These are phyloP conservation scores for Candida ponderosae DNA, from an alignment of 805 yeast species.

Conservation along the genomic window DNA sequence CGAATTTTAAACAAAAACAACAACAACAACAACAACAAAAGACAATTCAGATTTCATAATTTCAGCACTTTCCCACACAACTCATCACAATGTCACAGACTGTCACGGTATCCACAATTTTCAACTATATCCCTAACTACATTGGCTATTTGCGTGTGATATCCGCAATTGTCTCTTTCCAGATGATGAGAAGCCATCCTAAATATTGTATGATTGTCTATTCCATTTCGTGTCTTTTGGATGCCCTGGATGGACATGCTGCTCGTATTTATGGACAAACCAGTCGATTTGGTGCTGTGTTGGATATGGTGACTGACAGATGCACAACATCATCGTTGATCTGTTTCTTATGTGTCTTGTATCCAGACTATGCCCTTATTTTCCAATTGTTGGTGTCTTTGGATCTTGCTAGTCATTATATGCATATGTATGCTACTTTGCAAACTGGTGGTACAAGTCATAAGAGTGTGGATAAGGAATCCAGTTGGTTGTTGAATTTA, in stretches of 20 bases:
- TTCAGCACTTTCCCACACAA: too few relatives aligned
- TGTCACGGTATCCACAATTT: constrained; percentile 45
- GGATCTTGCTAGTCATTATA: constrained; percentile 89
- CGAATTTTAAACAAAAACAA: too few relatives aligned
- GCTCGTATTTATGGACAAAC: constrained; percentile 88
- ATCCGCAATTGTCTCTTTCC: constrained; percentile 73
- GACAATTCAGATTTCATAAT: constrained; percentile 4
- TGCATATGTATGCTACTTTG: constrained; percentile 96
- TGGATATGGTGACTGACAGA: constrained; percentile 98
- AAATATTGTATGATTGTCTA: constrained; percentile 68
- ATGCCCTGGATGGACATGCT: constrained; percentile 94
- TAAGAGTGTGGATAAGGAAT: constrained; percentile 68
- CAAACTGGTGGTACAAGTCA: constrained; percentile 75
- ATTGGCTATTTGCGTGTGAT: constrained; percentile 85
- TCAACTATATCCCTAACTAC: constrained; percentile 80
- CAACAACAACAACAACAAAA: too few relatives aligned
- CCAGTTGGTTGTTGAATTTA: constrained; percentile 65
- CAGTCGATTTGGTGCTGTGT: constrained; percentile 89
- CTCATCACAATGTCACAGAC: constrained; percentile 6
- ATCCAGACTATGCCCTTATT: constrained; percentile 47
- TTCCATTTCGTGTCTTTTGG: constrained; percentile 83
- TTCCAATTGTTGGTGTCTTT: constrained; percentile 84
- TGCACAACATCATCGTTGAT: constrained; percentile 94
- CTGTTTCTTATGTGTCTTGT: constrained; percentile 74
- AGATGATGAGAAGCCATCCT: constrained; percentile 81